Evolutionary conservation across 192 early-diverging fungal species (phyloP), one percentile per base, ranked within the genome.

Genomic region (Umbelopsis isabellina): DNA sequence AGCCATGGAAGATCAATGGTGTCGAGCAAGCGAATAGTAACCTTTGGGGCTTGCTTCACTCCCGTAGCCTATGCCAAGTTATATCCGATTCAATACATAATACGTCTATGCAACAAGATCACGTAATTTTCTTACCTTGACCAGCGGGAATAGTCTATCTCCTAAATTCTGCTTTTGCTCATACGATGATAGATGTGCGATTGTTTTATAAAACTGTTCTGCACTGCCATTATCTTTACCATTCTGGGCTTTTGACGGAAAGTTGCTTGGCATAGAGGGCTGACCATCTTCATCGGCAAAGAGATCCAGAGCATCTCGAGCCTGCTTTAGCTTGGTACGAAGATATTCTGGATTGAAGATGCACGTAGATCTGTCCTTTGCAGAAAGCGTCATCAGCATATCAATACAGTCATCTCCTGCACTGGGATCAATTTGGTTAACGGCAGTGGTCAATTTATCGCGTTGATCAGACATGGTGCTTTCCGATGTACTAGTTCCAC

Each of bases 111-210:
- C 30, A 33, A 25, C 27, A 4, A 2, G 30, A 3, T 33, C 11
- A 8, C 18, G 4, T 30, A 30, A 1, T 30, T 2, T 7, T 13
- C 46, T 72, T 73, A 82, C 80, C 77, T 82, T 82, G n/a, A 81
- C 77, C 33, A 74, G 45, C 33, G 77, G 80, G 66, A 79, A 82
- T 2, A 82, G 33, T 35, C 49, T 22, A 70, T 79, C 78, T 48
- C 80, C 80, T 48, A 82, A 48, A 37, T 73, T 67, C 50, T 82
- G 80, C 53, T 82, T 82, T 48, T 76, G 47, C 33, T 79, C 80
- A 66, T 67, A 61, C 30, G 33, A 35, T 2, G 55, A 61, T 18
- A 61, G 27, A 20, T 30, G 20, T 2, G 45, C 10, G 37, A 52
- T 64, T 37, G 4, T 13, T 18, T 22, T 41, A 20, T 41, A 23